Base-by-base conservation (phyloP, 495 filamentous ascomycete species). In the Penicillium longicatenatum region DNA sequence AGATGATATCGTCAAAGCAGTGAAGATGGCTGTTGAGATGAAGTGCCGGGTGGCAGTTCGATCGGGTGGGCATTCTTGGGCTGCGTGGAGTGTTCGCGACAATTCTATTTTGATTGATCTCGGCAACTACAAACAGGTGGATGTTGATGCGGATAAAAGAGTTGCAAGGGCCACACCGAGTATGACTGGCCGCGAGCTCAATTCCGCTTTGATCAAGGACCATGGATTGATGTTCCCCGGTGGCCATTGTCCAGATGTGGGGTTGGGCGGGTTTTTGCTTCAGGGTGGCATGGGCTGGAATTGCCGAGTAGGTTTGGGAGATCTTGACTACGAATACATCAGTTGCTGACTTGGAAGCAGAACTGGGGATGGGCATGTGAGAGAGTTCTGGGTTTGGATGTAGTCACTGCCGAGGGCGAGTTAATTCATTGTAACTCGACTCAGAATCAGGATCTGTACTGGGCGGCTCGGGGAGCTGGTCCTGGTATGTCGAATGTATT, bases 271-370 rank as follows among this genome's bases (percentile, higher is more conserved):
- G 0, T 84, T 83, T 53, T 61, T 84, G 29, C 60, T 84, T 7
- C 80, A 83, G 49, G 81, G 81, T 5, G 82, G 81, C 0, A 82
- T 82, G 78, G 80, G 80, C 5, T 84, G 81, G 80, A 82, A 81
- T 57, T 82, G 79, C 55, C 70, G 72, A 33, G 73, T 78, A 57
- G n/a, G 44, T 35, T 35, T 26, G 24, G 26, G 9, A 31, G 6
- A 17, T 11, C 5, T n/a, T 53, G 35, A 30, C 12, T 3, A 10
- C 3, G 19, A 9, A 2, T 4, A 19, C 10, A 19, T 21, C 14
- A 1, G 22, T 37, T 16, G 4, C 52, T 54, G 21, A 54, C 14
- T 16, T 10, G 16, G 1, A 43, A 16, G 8, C 14, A 79, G 75
- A 77, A 74, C 55, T 82, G 80, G 81, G 81, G 81, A 8, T 84